Percentiles rank a stretch among this genome's conserved stretches.
Evolutionary conservation across 2,329 filamentous ascomycete genomes (phyloP).

Genomic region (Chrysoporthe cubensis): DNA sequence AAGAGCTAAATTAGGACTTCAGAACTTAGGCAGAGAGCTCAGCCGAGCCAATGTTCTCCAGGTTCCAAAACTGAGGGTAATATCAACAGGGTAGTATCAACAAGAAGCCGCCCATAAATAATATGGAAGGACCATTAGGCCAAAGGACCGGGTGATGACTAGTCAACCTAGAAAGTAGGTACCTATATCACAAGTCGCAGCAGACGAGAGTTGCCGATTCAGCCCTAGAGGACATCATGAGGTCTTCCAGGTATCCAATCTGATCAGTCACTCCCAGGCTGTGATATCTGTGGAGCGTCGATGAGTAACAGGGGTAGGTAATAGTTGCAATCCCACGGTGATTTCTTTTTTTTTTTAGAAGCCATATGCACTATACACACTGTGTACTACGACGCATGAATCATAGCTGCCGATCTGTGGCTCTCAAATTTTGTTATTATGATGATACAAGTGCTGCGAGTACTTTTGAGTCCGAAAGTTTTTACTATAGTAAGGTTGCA

Average conservation of each 20-base stretch:
- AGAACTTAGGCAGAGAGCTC: too few species aligned
- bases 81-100: too few species aligned
- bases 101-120: too few species aligned
- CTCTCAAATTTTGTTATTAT: too few species aligned
- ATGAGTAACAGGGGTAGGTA: background rate
- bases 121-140: background rate
- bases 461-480: too few species aligned
- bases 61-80: too few species aligned
- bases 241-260: background rate
- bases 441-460: background rate
- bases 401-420: background rate
- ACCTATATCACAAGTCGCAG: background rate
- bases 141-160: background rate
- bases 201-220: background rate
- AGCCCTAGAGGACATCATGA: background rate
- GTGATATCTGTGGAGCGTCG: background rate
- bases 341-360: too few species aligned
- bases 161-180: background rate
- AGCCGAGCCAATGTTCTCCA: too few species aligned
- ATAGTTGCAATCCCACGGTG: too few species aligned
- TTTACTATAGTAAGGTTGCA: background rate
- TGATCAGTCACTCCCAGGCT: background rate
- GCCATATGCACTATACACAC: background rate
- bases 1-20: background rate
- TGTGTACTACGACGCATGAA: background rate